These are phyloP conservation scores for Vigna nakashimae DNA, from an alignment of 306 rosid species.

Conservation along the genomic window DNA sequence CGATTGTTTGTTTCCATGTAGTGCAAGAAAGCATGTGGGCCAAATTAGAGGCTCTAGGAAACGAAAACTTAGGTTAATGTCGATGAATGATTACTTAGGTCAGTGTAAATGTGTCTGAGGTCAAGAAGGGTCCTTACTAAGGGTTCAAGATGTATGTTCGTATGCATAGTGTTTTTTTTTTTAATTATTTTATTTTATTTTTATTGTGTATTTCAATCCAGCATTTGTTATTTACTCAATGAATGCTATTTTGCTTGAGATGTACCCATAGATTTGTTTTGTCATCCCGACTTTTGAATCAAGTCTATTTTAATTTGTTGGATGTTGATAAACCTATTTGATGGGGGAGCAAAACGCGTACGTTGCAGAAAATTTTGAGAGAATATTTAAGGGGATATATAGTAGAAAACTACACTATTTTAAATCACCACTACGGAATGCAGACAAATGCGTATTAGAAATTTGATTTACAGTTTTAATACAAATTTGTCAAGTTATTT, in stretches of 20 bases:
- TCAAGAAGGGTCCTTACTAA: conserved; percentile 14
- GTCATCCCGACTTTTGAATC: conserved; percentile 1
- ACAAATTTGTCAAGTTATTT: conserved; percentile 3
- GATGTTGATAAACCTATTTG: conserved; percentile 7
- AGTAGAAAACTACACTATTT: neutral
- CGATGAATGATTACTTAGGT: conserved; percentile 3
- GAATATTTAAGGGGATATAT: neutral
- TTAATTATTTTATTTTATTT: no score
- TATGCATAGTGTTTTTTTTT: neutral
- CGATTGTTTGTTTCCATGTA: neutral
- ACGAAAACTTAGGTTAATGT: conserved; percentile 1
- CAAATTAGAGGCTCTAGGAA: neutral
- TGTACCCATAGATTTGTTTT: neutral
- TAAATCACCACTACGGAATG: neutral
- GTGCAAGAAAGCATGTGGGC: neutral
- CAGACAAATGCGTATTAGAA: neutral
- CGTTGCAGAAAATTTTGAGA: neutral
- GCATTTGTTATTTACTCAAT: neutral
- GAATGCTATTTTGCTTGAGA: conserved; percentile 22
- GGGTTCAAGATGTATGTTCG: neutral
- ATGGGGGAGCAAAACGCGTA: neutral
- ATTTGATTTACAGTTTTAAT: conserved; percentile 1
- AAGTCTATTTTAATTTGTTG: neutral
- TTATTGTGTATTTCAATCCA: no score
- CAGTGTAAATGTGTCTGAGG: conserved; percentile 11